Percentiles rank a stretch among this genome's conserved stretches.
These are phyloP conservation scores for Aspergillus sojae DNA, from an alignment of 2,329 filamentous ascomycete species.

Conservation along the genomic window DNA sequence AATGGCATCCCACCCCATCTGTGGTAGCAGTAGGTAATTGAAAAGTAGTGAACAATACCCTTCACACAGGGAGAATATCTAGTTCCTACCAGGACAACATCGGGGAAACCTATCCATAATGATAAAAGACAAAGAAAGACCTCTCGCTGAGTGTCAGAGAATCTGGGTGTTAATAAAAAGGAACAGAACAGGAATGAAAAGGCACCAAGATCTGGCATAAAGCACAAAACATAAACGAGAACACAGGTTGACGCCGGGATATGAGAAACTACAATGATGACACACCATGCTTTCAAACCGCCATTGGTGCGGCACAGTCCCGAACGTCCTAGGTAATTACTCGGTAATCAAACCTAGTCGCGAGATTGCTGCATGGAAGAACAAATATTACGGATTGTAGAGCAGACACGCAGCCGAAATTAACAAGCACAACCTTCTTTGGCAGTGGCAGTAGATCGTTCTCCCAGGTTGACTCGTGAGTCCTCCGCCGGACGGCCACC, in stretches of 20 bases:
- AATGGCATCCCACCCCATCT: neutral
- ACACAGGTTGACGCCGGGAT: conserved; percentile 12
- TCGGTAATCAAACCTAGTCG: conserved; percentile 13
- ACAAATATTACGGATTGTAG: conserved; percentile 10
- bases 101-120: neutral
- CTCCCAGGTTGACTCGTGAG: conserved; percentile 78
- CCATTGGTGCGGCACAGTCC: neutral
- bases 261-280: conserved; percentile 9
- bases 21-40: neutral
- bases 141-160: neutral
- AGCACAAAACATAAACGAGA: conserved; percentile 5
- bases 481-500: conserved; percentile 49
- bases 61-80: neutral
- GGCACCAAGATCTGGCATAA: conserved; percentile 14
- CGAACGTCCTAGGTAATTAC: conserved; percentile 6
- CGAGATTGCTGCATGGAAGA: conserved; percentile 12
- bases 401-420: conserved; percentile 20
- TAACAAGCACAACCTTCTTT: conserved; percentile 93
- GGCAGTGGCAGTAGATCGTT: conserved; percentile 70
- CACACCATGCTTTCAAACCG: conserved; percentile 11
- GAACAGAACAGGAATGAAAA: conserved; percentile 4
- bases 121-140: neutral
- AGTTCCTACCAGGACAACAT: neutral
- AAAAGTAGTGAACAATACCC: neutral
- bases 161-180: neutral